A percentile compares a stretch with the other conserved stretches of the same genome.
phyloP scores from a whole-genome alignment of 2,329 filamentous ascomycete species.

The Nigrospora sphaerica region DNA sequence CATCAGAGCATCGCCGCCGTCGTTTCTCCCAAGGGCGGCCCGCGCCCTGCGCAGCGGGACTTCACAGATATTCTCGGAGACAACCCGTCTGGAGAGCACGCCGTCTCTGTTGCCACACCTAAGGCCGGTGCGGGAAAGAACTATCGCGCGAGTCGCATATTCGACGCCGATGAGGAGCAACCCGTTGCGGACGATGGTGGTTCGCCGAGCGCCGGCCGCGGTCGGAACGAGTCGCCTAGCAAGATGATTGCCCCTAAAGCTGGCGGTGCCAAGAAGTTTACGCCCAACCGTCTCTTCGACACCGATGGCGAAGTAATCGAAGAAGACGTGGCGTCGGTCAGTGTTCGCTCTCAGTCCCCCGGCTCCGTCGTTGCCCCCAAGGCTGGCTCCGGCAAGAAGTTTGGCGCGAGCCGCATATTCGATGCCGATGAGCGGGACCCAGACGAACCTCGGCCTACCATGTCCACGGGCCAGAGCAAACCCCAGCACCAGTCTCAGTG shows the following conservation, averaged over 20 bases:
- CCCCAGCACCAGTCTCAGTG: conserved; percentile 69
- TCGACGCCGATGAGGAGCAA: conserved; percentile 54
- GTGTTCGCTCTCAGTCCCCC: conserved; percentile 36
- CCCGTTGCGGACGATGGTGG: conserved; percentile 41
- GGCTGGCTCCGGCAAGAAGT: conserved; percentile 53
- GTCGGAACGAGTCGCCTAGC: conserved; percentile 27
- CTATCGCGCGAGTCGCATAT: conserved; percentile 48
- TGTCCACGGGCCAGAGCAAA: conserved; percentile 34
- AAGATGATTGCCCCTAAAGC: conserved; percentile 19
- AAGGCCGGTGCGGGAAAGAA: conserved; percentile 52
- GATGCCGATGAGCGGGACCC: conserved; percentile 38
- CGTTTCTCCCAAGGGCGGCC: conserved; percentile 55
- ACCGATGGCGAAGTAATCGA: conserved; percentile 33
- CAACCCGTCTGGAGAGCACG: conserved; percentile 21
- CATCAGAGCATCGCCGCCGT: conserved; percentile 42
- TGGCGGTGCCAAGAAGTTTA: conserved; percentile 33
- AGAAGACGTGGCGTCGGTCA: conserved; percentile 14
- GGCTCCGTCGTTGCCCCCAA: conserved; percentile 41
- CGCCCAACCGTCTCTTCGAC: conserved; percentile 57
- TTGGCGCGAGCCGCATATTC: conserved; percentile 57
- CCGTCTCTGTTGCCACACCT: conserved; percentile 45
- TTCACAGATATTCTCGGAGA: conserved; percentile 65
- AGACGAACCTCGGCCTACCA: conserved; percentile 16
- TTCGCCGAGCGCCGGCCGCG: conserved; percentile 32
- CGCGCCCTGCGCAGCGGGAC: conserved; percentile 58